These are phyloP conservation scores for Amanita exitialis DNA, from an alignment of 768 basidiomycete genomes.

Conservation along the genomic window DNA sequence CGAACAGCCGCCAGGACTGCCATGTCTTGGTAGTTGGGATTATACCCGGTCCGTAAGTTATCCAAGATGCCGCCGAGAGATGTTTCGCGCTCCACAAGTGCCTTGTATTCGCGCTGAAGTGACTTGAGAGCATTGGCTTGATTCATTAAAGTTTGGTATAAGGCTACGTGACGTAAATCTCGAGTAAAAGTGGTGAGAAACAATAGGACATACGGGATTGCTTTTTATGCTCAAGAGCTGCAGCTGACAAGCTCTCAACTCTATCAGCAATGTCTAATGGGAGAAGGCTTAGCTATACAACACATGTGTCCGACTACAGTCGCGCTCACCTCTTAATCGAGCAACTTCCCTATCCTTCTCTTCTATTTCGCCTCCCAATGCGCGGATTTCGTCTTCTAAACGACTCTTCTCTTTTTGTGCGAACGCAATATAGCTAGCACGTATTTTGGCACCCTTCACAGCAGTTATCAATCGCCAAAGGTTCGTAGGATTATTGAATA, in stretches of 20 bases:
- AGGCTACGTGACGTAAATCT: slow-evolving; percentile 34
- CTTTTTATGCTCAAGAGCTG: slow-evolving; percentile 77
- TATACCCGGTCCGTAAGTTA: slow-evolving; percentile 76
- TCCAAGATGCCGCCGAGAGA: slow-evolving; percentile 78
- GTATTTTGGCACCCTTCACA: slow-evolving; percentile 80
- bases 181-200: neutral
- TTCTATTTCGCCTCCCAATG: slow-evolving; percentile 46
- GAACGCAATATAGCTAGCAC: slow-evolving; percentile 76
- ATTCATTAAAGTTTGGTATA: slow-evolving; percentile 64
- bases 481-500: neutral
- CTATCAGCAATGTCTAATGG: slow-evolving; percentile 63
- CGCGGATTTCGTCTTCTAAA: slow-evolving; percentile 53
- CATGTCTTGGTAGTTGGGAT: slow-evolving; percentile 99
- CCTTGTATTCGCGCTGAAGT: slow-evolving; percentile 61
- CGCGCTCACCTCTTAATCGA: slow-evolving; percentile 50
- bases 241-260: slow-evolving; percentile 69
- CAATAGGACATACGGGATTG: slow-evolving; percentile 56
- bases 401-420: slow-evolving; percentile 87
- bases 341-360: slow-evolving; percentile 63
- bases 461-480: slow-evolving; percentile 1
- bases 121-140: slow-evolving; percentile 73
- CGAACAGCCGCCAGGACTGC: slow-evolving; percentile 94
- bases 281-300: neutral
- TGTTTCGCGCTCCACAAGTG: slow-evolving; percentile 65
- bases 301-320: neutral